phyloP scores from a whole-genome alignment of 257 asterid genomes.

The Gentiana straminea region DNA sequence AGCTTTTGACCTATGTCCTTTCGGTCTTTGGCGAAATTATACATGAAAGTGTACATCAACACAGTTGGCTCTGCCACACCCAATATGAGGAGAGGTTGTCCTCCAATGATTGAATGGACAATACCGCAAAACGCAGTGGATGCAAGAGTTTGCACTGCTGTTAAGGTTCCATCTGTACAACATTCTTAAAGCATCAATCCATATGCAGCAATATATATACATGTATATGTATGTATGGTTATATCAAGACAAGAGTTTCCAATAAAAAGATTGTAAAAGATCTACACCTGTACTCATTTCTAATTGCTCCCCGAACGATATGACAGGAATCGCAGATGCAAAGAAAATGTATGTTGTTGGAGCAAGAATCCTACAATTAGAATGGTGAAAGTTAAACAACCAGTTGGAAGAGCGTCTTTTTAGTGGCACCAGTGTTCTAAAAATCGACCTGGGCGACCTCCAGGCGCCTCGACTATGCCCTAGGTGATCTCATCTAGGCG shows the following conservation, averaged over 20 bases:
- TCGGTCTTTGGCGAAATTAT: constrained; percentile 72
- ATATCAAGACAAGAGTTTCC: background rate
- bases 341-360: constrained; percentile 96
- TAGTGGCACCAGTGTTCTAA: no score
- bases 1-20: constrained; percentile 67
- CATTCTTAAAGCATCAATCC: constrained; percentile 1
- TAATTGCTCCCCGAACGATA: constrained; percentile 92
- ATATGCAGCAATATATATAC: background rate
- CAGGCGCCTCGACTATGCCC: no score
- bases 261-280: background rate
- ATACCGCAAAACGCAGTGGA: constrained; percentile 92
- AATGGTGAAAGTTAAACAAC: background rate
- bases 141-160: constrained; percentile 95
- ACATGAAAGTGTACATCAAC: constrained; percentile 95
- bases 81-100: constrained; percentile 88
- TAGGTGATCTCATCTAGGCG: no score
- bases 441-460: no score
- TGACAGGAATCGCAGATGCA: constrained; percentile 96
- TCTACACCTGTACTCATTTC: constrained; percentile 64
- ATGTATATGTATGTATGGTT: no score
- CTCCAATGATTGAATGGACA: constrained; percentile 83
- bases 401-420: background rate
- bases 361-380: constrained; percentile 65
- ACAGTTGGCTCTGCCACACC: constrained; percentile 99
- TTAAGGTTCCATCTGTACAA: constrained; percentile 65